Percentiles rank a stretch among this genome's conserved stretches.
Conservation (phyloP, 1,284 basidiomycete genomes). For the Ustilago hordei region DNA sequence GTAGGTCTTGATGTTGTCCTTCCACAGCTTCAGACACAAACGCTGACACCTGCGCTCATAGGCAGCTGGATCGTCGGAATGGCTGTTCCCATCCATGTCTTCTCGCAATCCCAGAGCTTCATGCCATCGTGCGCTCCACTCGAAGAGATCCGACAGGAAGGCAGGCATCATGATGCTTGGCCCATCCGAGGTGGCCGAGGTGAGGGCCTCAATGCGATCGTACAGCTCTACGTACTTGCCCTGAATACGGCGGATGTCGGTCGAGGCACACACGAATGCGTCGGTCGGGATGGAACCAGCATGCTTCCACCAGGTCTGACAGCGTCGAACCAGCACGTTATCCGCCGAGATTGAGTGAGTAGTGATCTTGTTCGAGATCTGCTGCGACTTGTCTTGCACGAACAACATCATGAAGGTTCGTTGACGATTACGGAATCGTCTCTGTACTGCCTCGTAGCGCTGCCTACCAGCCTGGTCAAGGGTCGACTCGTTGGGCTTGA, state of each 20-base stretch:
- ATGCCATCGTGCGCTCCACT: conserved; percentile 50
- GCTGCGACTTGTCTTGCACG: conserved; percentile 55
- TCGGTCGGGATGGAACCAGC: conserved; percentile 40
- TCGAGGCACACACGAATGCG: conserved; percentile 45
- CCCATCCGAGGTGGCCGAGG: conserved; percentile 39
- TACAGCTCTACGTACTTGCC: conserved; percentile 50
- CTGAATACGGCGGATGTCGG: conserved; percentile 49
- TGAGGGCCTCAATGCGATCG: conserved; percentile 47
- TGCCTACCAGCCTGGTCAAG: conserved; percentile 39
- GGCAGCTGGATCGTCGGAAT: conserved; percentile 27
- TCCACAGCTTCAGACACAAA: conserved; percentile 42
- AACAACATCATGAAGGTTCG: conserved; percentile 55
- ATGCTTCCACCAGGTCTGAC: conserved; percentile 49
- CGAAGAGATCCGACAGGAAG: conserved; percentile 43
- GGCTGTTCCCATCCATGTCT: conserved; percentile 32
- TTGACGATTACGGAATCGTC: conserved; percentile 54
- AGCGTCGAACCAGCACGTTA: conserved; percentile 45
- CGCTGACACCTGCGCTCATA: conserved; percentile 34
- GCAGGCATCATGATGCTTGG: conserved; percentile 54
- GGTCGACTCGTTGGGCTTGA: conserved; percentile 44
- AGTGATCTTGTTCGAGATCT: conserved; percentile 51
- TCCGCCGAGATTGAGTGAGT: conserved; percentile 44
- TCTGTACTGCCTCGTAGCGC: conserved; percentile 42
- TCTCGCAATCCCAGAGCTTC: conserved; percentile 39
- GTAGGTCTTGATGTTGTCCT: conserved; percentile 53